A percentile compares a stretch with the other conserved stretches of the same genome.
Evolutionary conservation across 495 filamentous ascomycete genomes (phyloP).

Genomic region (Staphylotrichum tortipilum): DNA sequence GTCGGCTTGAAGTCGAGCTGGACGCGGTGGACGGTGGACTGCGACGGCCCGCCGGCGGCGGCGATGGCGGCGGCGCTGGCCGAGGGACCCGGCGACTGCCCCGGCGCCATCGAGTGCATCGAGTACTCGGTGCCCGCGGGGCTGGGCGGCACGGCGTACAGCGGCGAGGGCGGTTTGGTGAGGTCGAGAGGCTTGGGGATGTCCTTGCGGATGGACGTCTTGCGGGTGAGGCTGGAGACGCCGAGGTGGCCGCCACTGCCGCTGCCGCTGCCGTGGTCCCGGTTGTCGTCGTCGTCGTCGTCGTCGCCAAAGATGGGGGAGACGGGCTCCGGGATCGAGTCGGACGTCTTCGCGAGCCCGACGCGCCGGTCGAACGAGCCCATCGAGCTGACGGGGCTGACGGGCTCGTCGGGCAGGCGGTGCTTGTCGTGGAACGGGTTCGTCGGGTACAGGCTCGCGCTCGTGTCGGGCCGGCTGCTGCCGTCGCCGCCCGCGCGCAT

Average conservation of each 20-base stretch:
- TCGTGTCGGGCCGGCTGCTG: slow-evolving; percentile 34
- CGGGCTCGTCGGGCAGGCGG: slow-evolving; percentile 24
- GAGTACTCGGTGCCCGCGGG: slow-evolving; percentile 54
- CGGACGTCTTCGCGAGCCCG: slow-evolving; percentile 24
- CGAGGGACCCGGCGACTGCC: slow-evolving; percentile 36
- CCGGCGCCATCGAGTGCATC: slow-evolving; percentile 42
- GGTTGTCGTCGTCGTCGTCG: slow-evolving; percentile 24
- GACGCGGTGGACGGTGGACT: slow-evolving; percentile 69
- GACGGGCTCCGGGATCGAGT: slow-evolving; percentile 20
- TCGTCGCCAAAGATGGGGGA: slow-evolving; percentile 21
- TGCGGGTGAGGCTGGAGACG: slow-evolving; percentile 29
- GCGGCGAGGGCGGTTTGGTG: slow-evolving; percentile 30
- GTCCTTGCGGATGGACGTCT: slow-evolving; percentile 39
- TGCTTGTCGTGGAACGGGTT: slow-evolving; percentile 46
- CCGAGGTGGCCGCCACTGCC: slow-evolving; percentile 11
- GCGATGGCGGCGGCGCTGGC: slow-evolving; percentile 43
- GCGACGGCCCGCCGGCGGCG: slow-evolving; percentile 47
- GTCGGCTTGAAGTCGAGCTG: slow-evolving; percentile 93
- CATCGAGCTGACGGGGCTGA: slow-evolving; percentile 22
- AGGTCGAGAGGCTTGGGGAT: slow-evolving; percentile 41
- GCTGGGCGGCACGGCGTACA: slow-evolving; percentile 39
- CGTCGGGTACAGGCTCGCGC: slow-evolving; percentile 34
- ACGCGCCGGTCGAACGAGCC: slow-evolving; percentile 34
- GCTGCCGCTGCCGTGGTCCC: neutral
- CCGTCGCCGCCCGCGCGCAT: slow-evolving; percentile 13